Evolutionary conservation across 352 stramenopile genomes (phyloP), one percentile per base, ranked within the genome.

Genomic region (Globisporangium barbulae): DNA sequence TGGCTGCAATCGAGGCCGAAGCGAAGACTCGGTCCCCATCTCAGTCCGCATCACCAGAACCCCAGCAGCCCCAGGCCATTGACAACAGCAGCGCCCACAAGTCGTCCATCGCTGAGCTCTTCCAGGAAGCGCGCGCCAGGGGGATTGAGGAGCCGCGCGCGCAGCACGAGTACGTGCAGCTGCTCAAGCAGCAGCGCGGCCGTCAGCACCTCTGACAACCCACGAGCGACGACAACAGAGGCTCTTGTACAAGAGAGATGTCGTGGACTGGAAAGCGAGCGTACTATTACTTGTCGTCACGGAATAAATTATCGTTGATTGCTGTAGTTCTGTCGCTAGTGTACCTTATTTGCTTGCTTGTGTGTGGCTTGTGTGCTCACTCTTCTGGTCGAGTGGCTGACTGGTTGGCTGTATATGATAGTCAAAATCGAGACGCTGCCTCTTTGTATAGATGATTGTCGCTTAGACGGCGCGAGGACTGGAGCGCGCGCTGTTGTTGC

Each of bases 1-100:
- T 84, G 49, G 70, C 78, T 15, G 79, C 76, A 21, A 83, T 88
- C 33, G 75, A 85, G 61, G 74, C 78, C 8, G 76, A 85, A 52
- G 72, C 74, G 12, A 53, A 4, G 7, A 19, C 54, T 12, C 25
- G 28, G 53, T 48, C 33, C 19, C 8, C 45, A 30, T 15, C n/a
- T 5, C 15, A n/a, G 15, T 52, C 45, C 8, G 4, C 45, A 52
- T 17, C 48, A 25, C 35, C 48, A 12, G 30, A 53, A 3, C 47
- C 48, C 25, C 48, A 56, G 35, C n/a, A 45, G 3, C n/a, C 31
- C 31, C 31, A 58, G 30, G 17, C 30, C 17, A 44, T 19, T 19
- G 22, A 59, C 17, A 56, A 19, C 5, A 57, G 15, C 56, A 37
- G 35, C 33, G 33, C 6, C 35, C 35, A 48, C 48, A 31, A 9